Evolutionary conservation across 2,329 filamentous ascomycete genomes (phyloP).

Genomic region (Berkeleyomyces basicola): DNA sequence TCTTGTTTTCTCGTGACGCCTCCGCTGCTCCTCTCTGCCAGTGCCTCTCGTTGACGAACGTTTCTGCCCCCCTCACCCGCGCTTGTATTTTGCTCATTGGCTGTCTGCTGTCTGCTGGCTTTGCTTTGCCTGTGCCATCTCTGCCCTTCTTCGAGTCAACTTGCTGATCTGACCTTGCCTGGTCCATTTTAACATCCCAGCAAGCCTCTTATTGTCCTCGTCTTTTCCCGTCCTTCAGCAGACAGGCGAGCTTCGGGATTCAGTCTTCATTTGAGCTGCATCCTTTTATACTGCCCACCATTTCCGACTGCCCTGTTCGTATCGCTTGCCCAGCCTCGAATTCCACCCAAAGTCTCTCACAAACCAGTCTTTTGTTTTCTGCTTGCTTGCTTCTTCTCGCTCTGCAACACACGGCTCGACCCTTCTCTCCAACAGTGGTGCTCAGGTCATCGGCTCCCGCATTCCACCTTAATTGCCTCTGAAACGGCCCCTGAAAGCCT

Average conservation of each 20-base stretch:
- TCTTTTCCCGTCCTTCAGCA: neutral
- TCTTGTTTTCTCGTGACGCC: neutral
- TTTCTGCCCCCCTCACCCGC: neutral
- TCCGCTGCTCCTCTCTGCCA: neutral
- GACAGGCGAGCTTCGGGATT: neutral
- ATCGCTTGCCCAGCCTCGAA: neutral
- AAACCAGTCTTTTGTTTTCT: neutral
- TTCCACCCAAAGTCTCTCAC: neutral
- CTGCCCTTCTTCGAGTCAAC: neutral
- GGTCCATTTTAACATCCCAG: neutral
- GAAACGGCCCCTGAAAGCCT: conserved; percentile 2
- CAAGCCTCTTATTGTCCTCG: neutral
- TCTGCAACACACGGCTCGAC: neutral
- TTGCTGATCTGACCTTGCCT: conserved; percentile 1
- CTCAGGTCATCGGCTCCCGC: neutral
- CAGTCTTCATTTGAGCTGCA: neutral
- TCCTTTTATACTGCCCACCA: neutral
- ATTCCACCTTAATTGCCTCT: conserved; percentile 1
- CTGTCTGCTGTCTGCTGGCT: neutral
- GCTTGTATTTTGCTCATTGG: neutral
- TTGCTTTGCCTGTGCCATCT: neutral
- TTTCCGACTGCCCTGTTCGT: neutral
- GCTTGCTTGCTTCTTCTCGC: neutral
- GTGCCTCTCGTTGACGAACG: neutral
- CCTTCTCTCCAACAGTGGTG: neutral